These are phyloP conservation scores for Cladosporium cucumerinum DNA, from an alignment of 2,329 filamentous ascomycete species.

Conservation along the genomic window DNA sequence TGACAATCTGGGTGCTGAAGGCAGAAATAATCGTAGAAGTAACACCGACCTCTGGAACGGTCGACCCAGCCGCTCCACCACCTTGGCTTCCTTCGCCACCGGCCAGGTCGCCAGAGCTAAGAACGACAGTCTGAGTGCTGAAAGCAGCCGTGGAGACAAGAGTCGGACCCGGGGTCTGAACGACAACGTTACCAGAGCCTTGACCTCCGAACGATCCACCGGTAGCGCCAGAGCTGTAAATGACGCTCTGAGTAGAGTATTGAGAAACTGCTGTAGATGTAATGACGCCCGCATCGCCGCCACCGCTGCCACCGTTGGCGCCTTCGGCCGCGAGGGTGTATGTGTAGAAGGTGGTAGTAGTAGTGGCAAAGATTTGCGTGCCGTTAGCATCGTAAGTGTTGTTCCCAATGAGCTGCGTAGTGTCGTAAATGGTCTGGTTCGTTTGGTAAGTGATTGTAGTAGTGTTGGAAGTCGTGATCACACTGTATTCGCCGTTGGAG, in stretches of 20 bases:
- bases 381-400: conserved; percentile 25
- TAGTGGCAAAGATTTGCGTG: conserved; percentile 24
- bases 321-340: conserved; percentile 18
- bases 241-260: conserved; percentile 12
- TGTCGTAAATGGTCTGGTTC: conserved; percentile 21
- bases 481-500: conserved; percentile 21
- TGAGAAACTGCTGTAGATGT: conserved; percentile 19
- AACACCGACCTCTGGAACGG: conserved; percentile 5
- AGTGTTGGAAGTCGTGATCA: conserved; percentile 20
- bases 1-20: conserved; percentile 4
- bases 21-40: neutral
- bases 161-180: conserved; percentile 6
- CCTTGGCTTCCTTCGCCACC: conserved; percentile 16
- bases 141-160: conserved; percentile 20
- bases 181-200: conserved; percentile 3
- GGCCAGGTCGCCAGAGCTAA: conserved; percentile 16
- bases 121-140: conserved; percentile 23
- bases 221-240: conserved; percentile 9
- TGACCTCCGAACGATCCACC: conserved; percentile 11
- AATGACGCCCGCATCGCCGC: conserved; percentile 23
- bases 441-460: conserved; percentile 17
- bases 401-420: conserved; percentile 25
- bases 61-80: conserved; percentile 17
- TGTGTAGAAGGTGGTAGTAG: conserved; percentile 26
- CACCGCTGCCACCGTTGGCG: conserved; percentile 21